These are phyloP conservation scores for Acanthamoeba royreba DNA, from an alignment of 208 protist species.

Conservation along the genomic window DNA sequence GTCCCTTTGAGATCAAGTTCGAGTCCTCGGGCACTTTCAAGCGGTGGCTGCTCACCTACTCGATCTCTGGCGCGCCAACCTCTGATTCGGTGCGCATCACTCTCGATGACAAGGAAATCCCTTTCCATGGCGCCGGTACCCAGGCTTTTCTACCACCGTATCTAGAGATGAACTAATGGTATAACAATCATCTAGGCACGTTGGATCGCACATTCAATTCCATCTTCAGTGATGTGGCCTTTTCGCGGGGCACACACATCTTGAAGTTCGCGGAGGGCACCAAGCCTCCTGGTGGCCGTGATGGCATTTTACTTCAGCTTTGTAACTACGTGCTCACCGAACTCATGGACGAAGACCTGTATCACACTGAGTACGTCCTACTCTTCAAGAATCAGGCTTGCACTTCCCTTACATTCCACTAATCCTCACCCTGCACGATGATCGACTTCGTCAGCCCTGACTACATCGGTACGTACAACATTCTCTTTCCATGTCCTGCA, in stretches of 20 bases:
- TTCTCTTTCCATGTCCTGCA: no score
- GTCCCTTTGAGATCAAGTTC: background rate
- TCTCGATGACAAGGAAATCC: background rate
- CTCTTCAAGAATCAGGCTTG: no score
- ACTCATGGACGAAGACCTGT: background rate
- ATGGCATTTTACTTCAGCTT: background rate
- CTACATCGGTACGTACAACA: background rate
- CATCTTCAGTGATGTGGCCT: background rate
- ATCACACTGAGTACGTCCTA: background rate
- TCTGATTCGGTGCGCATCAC: conserved; percentile 27
- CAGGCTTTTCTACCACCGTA: no score
- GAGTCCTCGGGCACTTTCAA: background rate
- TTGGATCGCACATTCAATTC: background rate
- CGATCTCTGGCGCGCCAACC: background rate
- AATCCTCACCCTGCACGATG: background rate
- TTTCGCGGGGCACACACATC: background rate
- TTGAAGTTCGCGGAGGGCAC: background rate
- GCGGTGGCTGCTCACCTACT: conserved; percentile 27
- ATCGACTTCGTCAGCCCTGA: background rate
- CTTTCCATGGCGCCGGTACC: background rate
- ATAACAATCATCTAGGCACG: background rate
- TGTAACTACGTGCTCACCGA: conserved; percentile 26
- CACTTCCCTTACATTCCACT: no score
- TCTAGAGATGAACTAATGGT: no score
- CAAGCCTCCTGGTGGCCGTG: background rate